Conservation (phyloP, 208 protist species). For the Crithidia brevicula region DNA sequence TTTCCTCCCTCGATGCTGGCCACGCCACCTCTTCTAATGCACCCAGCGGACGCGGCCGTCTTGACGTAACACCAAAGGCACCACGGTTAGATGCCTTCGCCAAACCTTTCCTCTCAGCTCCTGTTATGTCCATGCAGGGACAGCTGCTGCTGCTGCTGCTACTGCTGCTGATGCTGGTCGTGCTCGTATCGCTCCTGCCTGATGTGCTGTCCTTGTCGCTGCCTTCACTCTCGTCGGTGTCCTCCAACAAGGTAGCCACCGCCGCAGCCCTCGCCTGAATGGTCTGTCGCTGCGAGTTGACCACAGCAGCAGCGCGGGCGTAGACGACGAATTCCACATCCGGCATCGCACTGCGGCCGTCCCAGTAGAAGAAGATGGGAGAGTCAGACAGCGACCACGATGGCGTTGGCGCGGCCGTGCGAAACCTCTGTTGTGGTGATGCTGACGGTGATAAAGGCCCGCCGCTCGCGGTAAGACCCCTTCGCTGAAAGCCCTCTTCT, state of each 20-base stretch:
- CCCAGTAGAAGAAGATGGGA: slow-evolving; percentile 7
- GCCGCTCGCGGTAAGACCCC: not conserved
- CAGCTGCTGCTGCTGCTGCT: not conserved
- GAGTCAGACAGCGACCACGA: not conserved
- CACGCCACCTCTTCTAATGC: not conserved
- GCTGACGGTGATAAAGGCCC: not conserved
- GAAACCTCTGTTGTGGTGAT: not conserved
- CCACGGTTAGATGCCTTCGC: not conserved
- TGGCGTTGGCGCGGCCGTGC: not conserved
- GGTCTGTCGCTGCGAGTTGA: not conserved
- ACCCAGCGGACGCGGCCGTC: slow-evolving; percentile 1
- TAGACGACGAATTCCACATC: slow-evolving; percentile 16
- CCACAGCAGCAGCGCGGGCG: not conserved
- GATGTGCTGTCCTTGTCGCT: not conserved
- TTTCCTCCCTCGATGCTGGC: not conserved
- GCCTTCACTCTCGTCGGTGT: not conserved
- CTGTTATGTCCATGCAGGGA: not conserved
- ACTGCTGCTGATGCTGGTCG: not conserved
- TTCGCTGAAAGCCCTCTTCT: not conserved
- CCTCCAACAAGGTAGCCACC: slow-evolving; percentile 1
- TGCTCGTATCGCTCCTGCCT: not conserved
- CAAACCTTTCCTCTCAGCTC: not conserved
- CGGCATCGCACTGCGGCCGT: slow-evolving; percentile 19
- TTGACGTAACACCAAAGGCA: not conserved
- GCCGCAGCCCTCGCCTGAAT: not conserved